These are phyloP conservation scores for Phytopythium aichiense DNA, from an alignment of 352 stramenopile species.

Conservation along the genomic window DNA sequence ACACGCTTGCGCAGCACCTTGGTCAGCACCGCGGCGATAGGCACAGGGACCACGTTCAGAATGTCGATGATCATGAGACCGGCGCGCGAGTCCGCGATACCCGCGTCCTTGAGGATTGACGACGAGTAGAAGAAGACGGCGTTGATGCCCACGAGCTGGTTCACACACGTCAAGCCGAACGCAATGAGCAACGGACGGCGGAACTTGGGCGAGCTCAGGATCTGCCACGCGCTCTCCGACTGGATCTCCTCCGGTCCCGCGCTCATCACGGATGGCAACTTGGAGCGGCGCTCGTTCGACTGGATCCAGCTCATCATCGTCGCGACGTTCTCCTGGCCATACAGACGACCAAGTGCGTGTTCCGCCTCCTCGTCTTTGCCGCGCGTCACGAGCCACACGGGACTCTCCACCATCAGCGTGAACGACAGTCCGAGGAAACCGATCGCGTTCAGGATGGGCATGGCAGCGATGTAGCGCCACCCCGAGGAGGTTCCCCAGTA, in stretches of 20 bases:
- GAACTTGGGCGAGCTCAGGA: constrained; percentile 17
- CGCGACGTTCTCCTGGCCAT: constrained; percentile 28
- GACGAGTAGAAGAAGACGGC: constrained; percentile 64
- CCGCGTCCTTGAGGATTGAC: constrained; percentile 39
- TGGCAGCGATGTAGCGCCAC: constrained; percentile 27
- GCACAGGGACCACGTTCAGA: constrained; percentile 38
- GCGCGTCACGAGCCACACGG: constrained; percentile 37
- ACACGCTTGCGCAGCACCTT: constrained; percentile 28
- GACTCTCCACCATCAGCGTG: constrained; percentile 39
- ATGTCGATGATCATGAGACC: constrained; percentile 48
- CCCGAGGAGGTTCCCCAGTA: constrained; percentile 20
- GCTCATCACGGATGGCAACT: constrained; percentile 18
- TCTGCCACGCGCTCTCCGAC: constrained; percentile 13
- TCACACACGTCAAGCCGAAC: constrained; percentile 21
- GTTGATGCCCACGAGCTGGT: constrained; percentile 60
- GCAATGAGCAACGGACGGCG: constrained; percentile 34
- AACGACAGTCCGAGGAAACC: constrained; percentile 22
- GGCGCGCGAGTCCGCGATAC: constrained; percentile 36
- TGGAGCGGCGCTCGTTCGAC: constrained; percentile 13
- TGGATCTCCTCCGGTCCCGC: constrained; percentile 3
- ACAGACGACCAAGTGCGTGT: constrained; percentile 20
- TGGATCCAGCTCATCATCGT: constrained; percentile 26
- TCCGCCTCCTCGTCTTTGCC: constrained; percentile 19
- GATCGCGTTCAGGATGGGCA: constrained; percentile 26
- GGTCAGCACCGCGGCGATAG: constrained; percentile 17